These are phyloP conservation scores for Clavariopsis aquatica DNA, from an alignment of 495 filamentous ascomycete genomes.

Conservation along the genomic window DNA sequence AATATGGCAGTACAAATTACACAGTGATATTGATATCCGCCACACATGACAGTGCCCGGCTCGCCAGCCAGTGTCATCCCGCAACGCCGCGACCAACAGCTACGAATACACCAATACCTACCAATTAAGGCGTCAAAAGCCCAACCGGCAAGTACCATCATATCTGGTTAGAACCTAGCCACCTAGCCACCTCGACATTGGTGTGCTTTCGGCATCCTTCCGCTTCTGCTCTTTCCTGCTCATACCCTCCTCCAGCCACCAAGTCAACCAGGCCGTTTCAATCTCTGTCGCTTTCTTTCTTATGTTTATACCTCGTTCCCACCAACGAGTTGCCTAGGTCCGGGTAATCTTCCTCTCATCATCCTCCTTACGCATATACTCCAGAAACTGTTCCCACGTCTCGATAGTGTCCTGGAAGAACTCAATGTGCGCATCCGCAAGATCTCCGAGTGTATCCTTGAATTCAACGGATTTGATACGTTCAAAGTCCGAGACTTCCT, in stretches of 20 bases:
- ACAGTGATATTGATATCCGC: not conserved
- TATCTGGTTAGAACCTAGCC: too few relatives aligned
- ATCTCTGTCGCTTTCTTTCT: too few relatives aligned
- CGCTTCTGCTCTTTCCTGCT: too few relatives aligned
- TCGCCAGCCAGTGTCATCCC: not conserved
- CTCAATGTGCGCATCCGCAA: conserved; percentile 82
- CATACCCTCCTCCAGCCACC: not conserved
- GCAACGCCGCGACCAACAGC: not conserved
- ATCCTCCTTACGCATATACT: conserved; percentile 73
- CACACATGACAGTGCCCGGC: not conserved
- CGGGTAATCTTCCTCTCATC: conserved; percentile 24
- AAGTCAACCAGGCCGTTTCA: too few relatives aligned
- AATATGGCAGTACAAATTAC: not conserved
- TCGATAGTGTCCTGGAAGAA: conserved; percentile 80
- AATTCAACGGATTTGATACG: conserved; percentile 94
- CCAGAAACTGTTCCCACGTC: conserved; percentile 87
- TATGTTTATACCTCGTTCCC: too few relatives aligned
- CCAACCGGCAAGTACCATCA: too few relatives aligned
- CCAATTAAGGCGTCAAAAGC: not conserved
- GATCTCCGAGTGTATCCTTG: conserved; percentile 74
- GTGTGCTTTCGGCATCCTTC: too few relatives aligned
- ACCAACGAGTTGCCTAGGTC: not conserved
- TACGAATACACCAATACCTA: not conserved
- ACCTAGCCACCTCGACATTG: too few relatives aligned
- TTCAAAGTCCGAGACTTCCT: conserved; percentile 91